Evolutionary conservation across 1,139 yeast species (phyloP).

Genomic region (Saccharomyces hybrid): DNA sequence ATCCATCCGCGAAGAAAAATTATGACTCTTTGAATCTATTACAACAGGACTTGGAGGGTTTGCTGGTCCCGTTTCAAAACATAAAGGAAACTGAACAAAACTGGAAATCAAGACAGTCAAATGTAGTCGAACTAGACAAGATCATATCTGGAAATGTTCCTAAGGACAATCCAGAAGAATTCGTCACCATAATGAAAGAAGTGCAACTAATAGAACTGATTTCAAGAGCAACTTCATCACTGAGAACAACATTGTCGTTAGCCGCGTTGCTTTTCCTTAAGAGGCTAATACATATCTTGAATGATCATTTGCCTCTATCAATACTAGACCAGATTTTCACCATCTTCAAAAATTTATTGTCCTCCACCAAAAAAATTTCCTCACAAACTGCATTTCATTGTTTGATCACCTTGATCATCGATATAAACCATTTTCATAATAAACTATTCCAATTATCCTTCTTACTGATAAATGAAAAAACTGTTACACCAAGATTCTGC

Average conservation of each 20-base stretch:
- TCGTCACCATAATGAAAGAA: constrained; percentile 33
- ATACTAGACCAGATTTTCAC: constrained; percentile 56
- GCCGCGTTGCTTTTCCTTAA: constrained; percentile 75
- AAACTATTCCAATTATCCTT: constrained; percentile 49
- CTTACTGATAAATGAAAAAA: constrained; percentile 56
- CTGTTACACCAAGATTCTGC: constrained; percentile 59
- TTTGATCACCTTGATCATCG: constrained; percentile 51
- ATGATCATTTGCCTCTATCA: constrained; percentile 43
- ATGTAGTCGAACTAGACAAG: constrained; percentile 49
- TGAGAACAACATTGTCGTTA: constrained; percentile 75
- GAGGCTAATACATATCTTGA: constrained; percentile 52
- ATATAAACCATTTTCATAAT: constrained; percentile 44
- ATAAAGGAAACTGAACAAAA: constrained; percentile 84
- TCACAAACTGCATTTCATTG: constrained; percentile 64
- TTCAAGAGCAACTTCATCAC: constrained; percentile 58
- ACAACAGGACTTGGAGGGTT: constrained; percentile 33
- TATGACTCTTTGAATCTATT: constrained; percentile 33
- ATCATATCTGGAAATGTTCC: constrained; percentile 53
- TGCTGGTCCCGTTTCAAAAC: constrained; percentile 42
- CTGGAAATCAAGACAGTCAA: constrained; percentile 70
- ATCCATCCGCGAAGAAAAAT: constrained; percentile 14
- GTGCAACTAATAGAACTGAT: constrained; percentile 49
- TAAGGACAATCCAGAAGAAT: constrained; percentile 37
- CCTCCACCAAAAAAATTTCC: constrained; percentile 73
- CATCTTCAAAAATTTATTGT: constrained; percentile 53